Evolutionary conservation across 2,329 filamentous ascomycete genomes (phyloP), one percentile per base, ranked within the genome.

Genomic region (Penicillium hordei): DNA sequence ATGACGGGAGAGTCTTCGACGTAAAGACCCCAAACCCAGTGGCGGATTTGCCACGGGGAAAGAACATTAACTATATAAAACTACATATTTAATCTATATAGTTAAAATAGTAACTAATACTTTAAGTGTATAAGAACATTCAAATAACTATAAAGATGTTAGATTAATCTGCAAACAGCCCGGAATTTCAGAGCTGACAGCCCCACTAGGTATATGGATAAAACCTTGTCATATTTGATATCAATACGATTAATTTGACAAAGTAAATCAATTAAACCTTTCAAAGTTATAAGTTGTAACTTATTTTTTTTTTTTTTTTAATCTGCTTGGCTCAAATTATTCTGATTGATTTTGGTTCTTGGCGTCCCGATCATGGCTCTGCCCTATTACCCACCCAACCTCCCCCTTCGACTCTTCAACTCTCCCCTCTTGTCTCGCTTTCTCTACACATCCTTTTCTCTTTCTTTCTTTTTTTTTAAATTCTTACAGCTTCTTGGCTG

Each of bases 321-420:
- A 48, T 13, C 13, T 12, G 21, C 31, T 33, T 33, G 31, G 31
- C 31, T 33, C 31, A 33, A 33, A 33, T 33, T 33, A 33, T 33
- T 15, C 31, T 13, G 31, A 31, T 31, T 31, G 31, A 33, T 33
- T 33, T 52, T 53, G 57, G 38, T 55, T 49, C 58, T 60, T 56
- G 61, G 59, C 63, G 60, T 65, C 64, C 64, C 57, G 60, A 63
- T 63, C 59, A 58, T 63, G 63, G 58, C 59, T 60, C 58, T 65
- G 51, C 61, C 62, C 55, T 62, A 60, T 60, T 58, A 52, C 29
- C 33, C 51, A 56, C 58, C 52, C 57, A 56, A 56, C 54, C 56
- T 56, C 59, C 34, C 38, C 59, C 51, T 48, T 48, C 45, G 15
- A 48, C 45, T 36, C 55, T 55, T 57, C 50, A 52, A 51, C 39